Base-by-base conservation (phyloP, 2,329 filamentous ascomycete genomes). In the Diaporthe humulicola region DNA sequence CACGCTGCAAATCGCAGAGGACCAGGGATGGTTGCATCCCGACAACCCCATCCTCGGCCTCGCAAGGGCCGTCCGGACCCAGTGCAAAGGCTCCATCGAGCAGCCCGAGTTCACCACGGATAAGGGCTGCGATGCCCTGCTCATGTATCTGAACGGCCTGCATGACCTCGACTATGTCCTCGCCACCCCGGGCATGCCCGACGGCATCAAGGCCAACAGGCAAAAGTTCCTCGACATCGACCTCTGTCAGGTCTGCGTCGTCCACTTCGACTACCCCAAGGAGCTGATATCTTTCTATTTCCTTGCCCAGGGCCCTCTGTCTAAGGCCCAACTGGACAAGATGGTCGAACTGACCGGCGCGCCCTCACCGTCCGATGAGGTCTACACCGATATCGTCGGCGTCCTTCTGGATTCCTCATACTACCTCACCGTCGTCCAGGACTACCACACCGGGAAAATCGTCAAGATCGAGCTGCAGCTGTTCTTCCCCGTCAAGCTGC, bases 401-500 rank as follows among this genome's bases (percentile, higher is more conserved):
- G 74, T 76, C 17, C 61, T 76, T 60, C 54, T 72, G 42, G 73
- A 74, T 8, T 40, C 58, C 17, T 36, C 72, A 1, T 76, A 74
- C 33, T 76, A 76, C n/a, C 58, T 73, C 33, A 74, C 72, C 42
- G 60, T 72, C 12, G 30, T 50, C 25, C 74, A 74, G 74, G 72
- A 76, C 25, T 74, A 70, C 54, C 57, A 36, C 25, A 74, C 58
- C 12, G 69, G 74, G 3, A 74, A 52, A n/a, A 45, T 72, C 25
- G 33, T 36, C 67, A 52, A 57, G 54, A 70, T 76, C 54, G 74
- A 76, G 74, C 70, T 74, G 30, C 74, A 76, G 54, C 61, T 76
- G n/a, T 57, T 76, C n/a, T 76, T 76, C 69, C 74, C 74, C 30
- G 45, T 76, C 60, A 74, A 72, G 67, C 60, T 76, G 28, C 74